Evolutionary conservation across 1,139 yeast species (phyloP), one percentile per base, ranked within the genome.

Genomic region (Sugiyamaella pinicola): DNA sequence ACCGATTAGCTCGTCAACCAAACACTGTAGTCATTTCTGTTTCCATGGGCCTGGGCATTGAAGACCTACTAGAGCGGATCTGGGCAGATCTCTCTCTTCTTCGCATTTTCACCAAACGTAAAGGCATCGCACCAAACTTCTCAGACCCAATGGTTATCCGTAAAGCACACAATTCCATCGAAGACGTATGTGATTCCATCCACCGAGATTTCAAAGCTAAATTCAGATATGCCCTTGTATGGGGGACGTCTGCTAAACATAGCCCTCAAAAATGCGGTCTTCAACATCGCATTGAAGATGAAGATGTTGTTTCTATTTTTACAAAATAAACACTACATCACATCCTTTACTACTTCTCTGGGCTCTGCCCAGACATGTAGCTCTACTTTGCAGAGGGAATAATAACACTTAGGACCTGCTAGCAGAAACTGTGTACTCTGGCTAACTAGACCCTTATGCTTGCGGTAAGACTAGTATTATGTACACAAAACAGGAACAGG

Each of bases 201-300:
- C 99, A 93, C 68, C 79, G 96, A 63, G 97, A 91, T 62, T 87
- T 93, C 78, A 90, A 90, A 65, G 84, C 86, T 62, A 89, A 87
- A 66, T 93, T 93, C 75, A 87, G 90, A 67, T 89, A 90, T 68
- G 98, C 98, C 0, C 73, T 90, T 64, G 97, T 93, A 9, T 93
- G 98, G 98, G 99, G 99, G 0, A 84, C 91, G 1, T 85, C 95
- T 50, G 87, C 97, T 5, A 93, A 93, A 69, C 96, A 90, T 67
- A 87, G 95, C 41, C 99, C 99, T 1, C 99, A 93, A 67, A 90
- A 90, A 67, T 91, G 98, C 75, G 98, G 99, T 0, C 75, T 93
- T 56, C 80, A 70, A 58, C 99, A 93, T 68, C 77, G 77, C 42
- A 84, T 93, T 15, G 84, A 87, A 60, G 99, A 93, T 66, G 98